Percentiles rank a stretch among this genome's conserved stretches.
Conservation (phyloP, 192 early-diverging fungal species). For the Cetraspora pellucida region DNA sequence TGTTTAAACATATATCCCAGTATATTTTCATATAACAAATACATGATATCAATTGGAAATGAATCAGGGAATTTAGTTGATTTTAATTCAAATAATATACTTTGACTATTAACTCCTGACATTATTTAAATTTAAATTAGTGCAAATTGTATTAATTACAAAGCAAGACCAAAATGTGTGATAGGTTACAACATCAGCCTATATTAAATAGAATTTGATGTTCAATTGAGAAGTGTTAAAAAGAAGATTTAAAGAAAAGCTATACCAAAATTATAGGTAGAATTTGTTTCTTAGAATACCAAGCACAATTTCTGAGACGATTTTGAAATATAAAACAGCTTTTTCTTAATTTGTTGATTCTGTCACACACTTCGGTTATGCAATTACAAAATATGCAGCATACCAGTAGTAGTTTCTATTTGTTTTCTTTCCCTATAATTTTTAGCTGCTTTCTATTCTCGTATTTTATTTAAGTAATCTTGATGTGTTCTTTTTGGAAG, state of each 20-base stretch:
- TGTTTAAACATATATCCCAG: neutral
- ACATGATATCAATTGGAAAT: slow-evolving; percentile 5
- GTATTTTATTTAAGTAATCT: neutral
- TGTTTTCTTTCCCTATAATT: neutral
- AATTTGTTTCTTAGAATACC: no score
- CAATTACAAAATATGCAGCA: no score
- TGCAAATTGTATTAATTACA: neutral
- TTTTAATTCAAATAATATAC: neutral
- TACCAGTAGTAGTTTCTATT: neutral
- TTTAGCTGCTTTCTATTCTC: neutral
- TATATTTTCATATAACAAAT: slow-evolving; percentile 13
- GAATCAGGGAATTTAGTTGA: neutral
- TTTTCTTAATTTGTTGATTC: no score
- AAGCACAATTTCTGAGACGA: no score
- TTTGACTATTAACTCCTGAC: neutral
- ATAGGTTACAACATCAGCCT: no score
- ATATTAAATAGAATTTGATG: no score
- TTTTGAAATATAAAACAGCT: no score
- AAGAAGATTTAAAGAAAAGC: no score
- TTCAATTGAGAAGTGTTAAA: no score
- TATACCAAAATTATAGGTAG: no score
- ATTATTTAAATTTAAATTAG: neutral
- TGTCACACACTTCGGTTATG: no score
- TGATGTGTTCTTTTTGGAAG: neutral
- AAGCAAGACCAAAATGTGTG: no score